These are phyloP conservation scores for Apium graveolens DNA, from an alignment of 129 eudicot species.

Conservation along the genomic window DNA sequence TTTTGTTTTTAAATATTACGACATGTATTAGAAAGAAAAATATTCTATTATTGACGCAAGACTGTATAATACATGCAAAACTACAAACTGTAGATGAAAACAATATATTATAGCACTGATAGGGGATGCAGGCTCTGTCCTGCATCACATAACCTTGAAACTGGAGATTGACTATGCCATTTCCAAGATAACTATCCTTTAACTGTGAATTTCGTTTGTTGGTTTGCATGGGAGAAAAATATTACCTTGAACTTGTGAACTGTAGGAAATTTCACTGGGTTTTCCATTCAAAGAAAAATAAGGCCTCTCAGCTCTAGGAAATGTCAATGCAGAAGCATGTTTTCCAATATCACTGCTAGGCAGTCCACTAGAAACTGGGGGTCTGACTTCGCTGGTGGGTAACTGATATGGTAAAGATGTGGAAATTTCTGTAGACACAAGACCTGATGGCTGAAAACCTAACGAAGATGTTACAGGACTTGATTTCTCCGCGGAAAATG, in stretches of 20 bases:
- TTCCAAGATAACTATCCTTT: conserved; percentile 4
- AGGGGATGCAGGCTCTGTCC: neutral
- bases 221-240: neutral
- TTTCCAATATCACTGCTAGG: conserved; percentile 34
- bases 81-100: neutral
- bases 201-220: neutral
- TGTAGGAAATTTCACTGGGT: conserved; percentile 53
- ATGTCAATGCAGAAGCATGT: conserved; percentile 30
- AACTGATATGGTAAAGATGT: conserved; percentile 62
- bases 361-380: conserved; percentile 36
- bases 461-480: conserved; percentile 36
- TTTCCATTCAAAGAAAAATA: conserved; percentile 59
- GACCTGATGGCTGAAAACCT: conserved; percentile 40
- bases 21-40: neutral
- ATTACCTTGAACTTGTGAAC: conserved; percentile 63
- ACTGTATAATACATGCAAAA: conserved; percentile 4
- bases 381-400: conserved; percentile 73
- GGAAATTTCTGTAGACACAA: conserved; percentile 41
- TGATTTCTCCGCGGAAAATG: conserved; percentile 47
- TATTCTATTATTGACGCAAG: neutral
- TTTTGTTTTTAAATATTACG: conserved; percentile 2
- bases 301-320: conserved; percentile 51
- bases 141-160: neutral
- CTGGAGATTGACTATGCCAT: conserved; percentile 1
- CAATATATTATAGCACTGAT: neutral